Conservation (phyloP, 169 alveolate genomes). For the Prorocentrum cordatum region DNA sequence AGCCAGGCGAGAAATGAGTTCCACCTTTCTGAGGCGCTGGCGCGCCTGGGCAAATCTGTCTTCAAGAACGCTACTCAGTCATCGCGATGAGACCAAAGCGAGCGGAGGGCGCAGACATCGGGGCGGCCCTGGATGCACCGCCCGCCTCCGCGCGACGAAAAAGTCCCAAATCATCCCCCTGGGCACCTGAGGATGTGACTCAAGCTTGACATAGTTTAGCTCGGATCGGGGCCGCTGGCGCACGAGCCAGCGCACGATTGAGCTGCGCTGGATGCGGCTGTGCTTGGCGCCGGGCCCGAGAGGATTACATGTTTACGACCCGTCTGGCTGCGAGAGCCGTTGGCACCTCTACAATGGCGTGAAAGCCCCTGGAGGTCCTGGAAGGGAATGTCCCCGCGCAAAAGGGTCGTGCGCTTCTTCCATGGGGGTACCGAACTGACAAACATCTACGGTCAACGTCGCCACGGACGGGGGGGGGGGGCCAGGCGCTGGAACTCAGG, state of each 20-base stretch:
- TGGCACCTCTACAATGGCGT: not conserved
- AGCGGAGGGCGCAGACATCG: too few relatives aligned
- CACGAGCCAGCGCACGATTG: not conserved
- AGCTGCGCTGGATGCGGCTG: not conserved
- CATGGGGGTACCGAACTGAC: slow-evolving; percentile 4
- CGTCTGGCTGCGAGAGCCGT: not conserved
- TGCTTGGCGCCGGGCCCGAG: not conserved
- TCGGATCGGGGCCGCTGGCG: not conserved
- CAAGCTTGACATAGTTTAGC: too few relatives aligned
- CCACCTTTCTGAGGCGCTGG: too few relatives aligned
- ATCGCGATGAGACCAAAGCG: too few relatives aligned
- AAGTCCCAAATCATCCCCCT: too few relatives aligned
- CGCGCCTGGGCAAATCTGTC: too few relatives aligned
- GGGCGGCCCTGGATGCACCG: too few relatives aligned
- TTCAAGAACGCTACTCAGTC: too few relatives aligned
- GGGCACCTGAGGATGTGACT: too few relatives aligned
- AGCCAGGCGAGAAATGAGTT: too few relatives aligned
- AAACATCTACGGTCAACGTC: not conserved
- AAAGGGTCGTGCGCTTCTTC: not conserved
- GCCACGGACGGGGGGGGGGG: not conserved
- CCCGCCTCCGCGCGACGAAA: too few relatives aligned
- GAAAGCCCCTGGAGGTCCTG: not conserved
- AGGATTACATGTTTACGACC: not conserved
- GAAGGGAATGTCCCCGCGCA: not conserved
- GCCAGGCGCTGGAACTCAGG: not conserved